phyloP scores from a whole-genome alignment of 768 basidiomycete genomes.

The Rickenella mellea region DNA sequence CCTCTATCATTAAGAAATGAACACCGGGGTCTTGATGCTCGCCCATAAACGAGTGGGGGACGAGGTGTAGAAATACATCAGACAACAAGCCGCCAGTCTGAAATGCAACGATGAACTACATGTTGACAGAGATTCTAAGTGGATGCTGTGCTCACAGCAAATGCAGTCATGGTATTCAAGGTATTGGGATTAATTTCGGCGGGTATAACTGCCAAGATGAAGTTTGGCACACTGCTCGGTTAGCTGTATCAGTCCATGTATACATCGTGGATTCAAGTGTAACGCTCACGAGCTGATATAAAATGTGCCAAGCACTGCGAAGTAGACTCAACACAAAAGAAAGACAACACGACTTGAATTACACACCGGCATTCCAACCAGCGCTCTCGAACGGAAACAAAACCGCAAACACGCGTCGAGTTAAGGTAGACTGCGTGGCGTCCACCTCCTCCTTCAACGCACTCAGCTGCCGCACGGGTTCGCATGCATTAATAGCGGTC shows the following conservation, averaged over 20 bases:
- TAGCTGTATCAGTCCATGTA: constrained; percentile 6
- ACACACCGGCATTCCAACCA: constrained; percentile 67
- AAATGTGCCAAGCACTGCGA: constrained; percentile 75
- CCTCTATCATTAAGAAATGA: constrained; percentile 78
- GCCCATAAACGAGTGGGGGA: constrained; percentile 89
- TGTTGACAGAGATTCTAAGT: background rate
- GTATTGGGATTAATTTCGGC: constrained; percentile 78
- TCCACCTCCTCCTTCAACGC: constrained; percentile 54
- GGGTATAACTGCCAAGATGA: constrained; percentile 90
- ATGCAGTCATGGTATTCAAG: constrained; percentile 90
- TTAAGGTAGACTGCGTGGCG: constrained; percentile 56
- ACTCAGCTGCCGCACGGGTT: constrained; percentile 36
- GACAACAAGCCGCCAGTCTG: constrained; percentile 87
- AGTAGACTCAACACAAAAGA: constrained; percentile 4
- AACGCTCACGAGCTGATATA: constrained; percentile 87
- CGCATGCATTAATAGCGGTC: constrained; percentile 33
- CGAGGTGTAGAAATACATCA: constrained; percentile 86
- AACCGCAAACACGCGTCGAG: constrained; percentile 72
- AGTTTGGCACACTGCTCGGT: constrained; percentile 72
- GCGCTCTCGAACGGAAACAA: constrained; percentile 81
- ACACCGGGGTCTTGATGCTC: constrained; percentile 68
- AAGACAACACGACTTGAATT: constrained; percentile 8
- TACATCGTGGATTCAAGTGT: constrained; percentile 1
- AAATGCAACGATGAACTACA: background rate
- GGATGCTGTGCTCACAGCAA: constrained; percentile 53